Evolutionary conservation across 768 basidiomycete genomes (phyloP).

Genomic region (Solioccasus polychromus): DNA sequence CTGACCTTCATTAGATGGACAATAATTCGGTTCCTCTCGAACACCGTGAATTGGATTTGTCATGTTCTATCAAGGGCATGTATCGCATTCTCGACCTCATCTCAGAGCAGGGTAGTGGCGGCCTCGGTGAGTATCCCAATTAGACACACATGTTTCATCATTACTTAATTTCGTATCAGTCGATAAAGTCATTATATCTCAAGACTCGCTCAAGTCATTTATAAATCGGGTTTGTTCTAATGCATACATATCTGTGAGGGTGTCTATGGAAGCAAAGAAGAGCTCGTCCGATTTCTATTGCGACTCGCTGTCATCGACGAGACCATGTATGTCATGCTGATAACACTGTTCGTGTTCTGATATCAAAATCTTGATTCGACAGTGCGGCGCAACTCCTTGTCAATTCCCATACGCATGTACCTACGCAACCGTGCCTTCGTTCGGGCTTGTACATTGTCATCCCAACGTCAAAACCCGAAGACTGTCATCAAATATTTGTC

Average conservation of each 20-base stretch:
- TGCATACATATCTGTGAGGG: constrained; percentile 55
- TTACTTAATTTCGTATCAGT: constrained; percentile 34
- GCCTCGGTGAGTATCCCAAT: constrained; percentile 41
- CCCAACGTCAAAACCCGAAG: not conserved
- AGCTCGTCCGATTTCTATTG: constrained; percentile 46
- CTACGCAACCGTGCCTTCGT: constrained; percentile 15
- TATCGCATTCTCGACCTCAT: constrained; percentile 55
- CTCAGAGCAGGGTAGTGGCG: constrained; percentile 47
- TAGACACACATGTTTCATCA: not conserved
- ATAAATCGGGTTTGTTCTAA: constrained; percentile 48
- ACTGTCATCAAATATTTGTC: constrained; percentile 37
- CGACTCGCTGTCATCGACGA: constrained; percentile 37
- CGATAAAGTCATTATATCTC: constrained; percentile 61
- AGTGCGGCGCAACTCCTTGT: constrained; percentile 16
- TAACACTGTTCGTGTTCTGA: too few species aligned
- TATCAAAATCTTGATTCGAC: too few species aligned
- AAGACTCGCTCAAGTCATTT: constrained; percentile 46
- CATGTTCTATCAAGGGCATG: constrained; percentile 39
- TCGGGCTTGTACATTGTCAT: constrained; percentile 22
- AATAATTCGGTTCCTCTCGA: too few species aligned
- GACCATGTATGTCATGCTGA: constrained; percentile 28
- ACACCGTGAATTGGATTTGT: constrained; percentile 19
- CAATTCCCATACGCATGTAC: constrained; percentile 4
- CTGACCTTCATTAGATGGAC: too few species aligned
- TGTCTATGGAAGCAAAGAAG: constrained; percentile 53